Evolutionary conservation across 208 protist species (phyloP).

Genomic region (Trypanosoma avium): DNA sequence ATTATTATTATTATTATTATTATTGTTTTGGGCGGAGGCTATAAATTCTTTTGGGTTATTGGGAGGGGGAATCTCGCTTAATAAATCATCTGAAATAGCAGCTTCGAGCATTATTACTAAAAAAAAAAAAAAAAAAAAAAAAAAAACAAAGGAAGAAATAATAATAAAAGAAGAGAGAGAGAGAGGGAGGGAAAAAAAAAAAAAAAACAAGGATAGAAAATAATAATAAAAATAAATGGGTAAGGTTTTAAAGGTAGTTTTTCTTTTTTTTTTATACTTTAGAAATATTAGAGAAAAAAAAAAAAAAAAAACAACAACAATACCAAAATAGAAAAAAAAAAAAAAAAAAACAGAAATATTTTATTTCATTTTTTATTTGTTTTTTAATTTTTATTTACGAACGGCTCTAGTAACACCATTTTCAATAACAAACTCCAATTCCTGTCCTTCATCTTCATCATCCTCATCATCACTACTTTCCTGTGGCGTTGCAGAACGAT

Average conservation of each 20-base stretch:
- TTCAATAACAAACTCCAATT: conserved; percentile 75
- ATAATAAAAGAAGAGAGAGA: conserved; percentile 2
- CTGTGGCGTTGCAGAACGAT: conserved; percentile 25
- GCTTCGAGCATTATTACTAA: neutral
- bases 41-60: too few relatives aligned
- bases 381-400: conserved; percentile 16
- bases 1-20: too few relatives aligned
- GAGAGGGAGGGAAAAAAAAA: neutral
- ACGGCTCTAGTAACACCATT: conserved; percentile 62
- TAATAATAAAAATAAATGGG: neutral
- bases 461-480: conserved; percentile 36
- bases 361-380: neutral
- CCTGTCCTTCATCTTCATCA: conserved; percentile 54
- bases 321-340: neutral
- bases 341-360: neutral
- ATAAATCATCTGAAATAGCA: neutral
- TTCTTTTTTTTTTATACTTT: neutral
- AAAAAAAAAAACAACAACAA: neutral
- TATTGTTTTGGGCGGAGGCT: too few relatives aligned
- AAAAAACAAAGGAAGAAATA: conserved; percentile 7
- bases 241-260: neutral
- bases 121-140: conserved; percentile 27
- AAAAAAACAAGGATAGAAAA: neutral
- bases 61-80: too few relatives aligned
- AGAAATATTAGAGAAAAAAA: too few relatives aligned